Base-by-base conservation (phyloP, 2,329 filamentous ascomycete species). In the Tolypocladium nubicola region DNA sequence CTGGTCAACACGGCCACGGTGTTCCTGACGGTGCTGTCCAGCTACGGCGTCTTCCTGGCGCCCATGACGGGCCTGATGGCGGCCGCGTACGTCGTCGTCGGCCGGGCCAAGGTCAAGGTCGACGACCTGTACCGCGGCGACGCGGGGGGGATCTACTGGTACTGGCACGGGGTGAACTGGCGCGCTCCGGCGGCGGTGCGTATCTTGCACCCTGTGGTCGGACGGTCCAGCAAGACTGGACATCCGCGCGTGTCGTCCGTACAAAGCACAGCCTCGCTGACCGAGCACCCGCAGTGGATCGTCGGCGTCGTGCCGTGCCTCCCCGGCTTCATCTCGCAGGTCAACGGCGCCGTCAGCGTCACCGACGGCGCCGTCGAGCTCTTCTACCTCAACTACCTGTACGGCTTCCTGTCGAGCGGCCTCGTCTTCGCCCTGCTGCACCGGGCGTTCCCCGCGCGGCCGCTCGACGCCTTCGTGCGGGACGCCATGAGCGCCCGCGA, bases 51-150 rank as follows among this genome's bases (percentile, higher is more conserved):
- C 4, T 74, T 74, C 53, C 61, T 74, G 3, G 70, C 69, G 1
- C 72, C 72, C 3, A 72, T 74, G 69, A 71, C 69, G 6, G 74
- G 74, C 9, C 57, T 75, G 43, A 73, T 75, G 71, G 68, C 70
- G 3, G 65, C 70, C 6, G 66, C 64, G 57, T 76, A 73, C 38
- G 55, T 70, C 5, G 1, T 73, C 5, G 67, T 74, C 37, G 64
- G 67, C 13, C 68, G 63, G 54, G 60, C 60, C 43, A 73, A 72
- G 65, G 40, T 73, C 40, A 70, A 72, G 37, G 62, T 74, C 1
- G 68, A 72, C 23, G 69, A 72, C 47, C 58, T 74, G 33, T 74
- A 69, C 57, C 61, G 64, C 37, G 68, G 65, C 6, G 62, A 69
- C 41, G 54, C 60, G 3, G 56, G 58, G 1, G 69, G 70, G 54